Evolutionary conservation across 2,329 filamentous ascomycete genomes (phyloP), one percentile per base, ranked within the genome.

Genomic region (Ceratocystis eucalypticola): DNA sequence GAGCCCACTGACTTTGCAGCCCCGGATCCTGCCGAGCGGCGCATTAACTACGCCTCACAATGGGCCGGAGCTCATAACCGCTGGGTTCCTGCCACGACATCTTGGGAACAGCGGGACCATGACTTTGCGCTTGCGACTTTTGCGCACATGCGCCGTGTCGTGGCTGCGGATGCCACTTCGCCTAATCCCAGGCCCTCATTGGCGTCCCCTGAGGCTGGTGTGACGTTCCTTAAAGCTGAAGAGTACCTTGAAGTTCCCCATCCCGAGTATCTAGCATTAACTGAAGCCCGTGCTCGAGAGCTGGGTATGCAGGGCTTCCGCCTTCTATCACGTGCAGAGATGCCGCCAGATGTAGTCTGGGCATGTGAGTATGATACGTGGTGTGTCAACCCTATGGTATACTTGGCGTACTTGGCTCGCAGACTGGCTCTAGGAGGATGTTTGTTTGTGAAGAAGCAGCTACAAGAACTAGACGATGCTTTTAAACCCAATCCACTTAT

Each of bases 41-140:
- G 76, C 66, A 78, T 81, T 71, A 77, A 84, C 74, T 84, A 79
- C 71, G 80, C 82, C 15, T 84, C 82, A 37, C 80, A 81, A 64
- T 84, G 81, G 81, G 82, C 77, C 45, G 82, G 82, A 10, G 81
- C 82, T 1, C 80, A 84, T 70, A 81, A 82, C 69, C 77, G 81
- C 50, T 80, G 78, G 70, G 78, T 82, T 44, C 78, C 78, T 1
- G 46, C 71, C 70, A 7, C 73, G 7, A 69, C 71, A 5, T 71
- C 73, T 44, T 71, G 71, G 4, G 73, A 74, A 48, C 72, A 71
- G 64, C 73, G 76, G 41, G 79, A 82, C 68, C 79, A 80, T 69
- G 72, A 65, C 46, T 74, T 80, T 70, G 74, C 78, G 15, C 70
- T 79, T 15, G 70, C 67, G 12, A 81, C 79, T 8, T 81, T 75